phyloP scores from a whole-genome alignment of 1,139 yeast species.

The Lodderomyces pseudojiufengensis region DNA sequence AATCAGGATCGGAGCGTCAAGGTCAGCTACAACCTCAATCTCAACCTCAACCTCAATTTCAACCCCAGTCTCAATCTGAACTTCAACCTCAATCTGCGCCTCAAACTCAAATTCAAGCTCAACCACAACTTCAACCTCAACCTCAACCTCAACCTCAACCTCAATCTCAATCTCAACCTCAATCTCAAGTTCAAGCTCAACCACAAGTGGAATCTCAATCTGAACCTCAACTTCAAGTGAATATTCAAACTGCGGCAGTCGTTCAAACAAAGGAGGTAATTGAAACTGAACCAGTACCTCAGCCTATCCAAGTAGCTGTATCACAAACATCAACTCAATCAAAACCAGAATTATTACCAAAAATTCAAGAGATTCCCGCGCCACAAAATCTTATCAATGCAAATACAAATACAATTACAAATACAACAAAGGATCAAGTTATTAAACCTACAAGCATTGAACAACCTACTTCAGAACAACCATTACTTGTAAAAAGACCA shows the following conservation, averaged over 20 bases:
- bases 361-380: no score
- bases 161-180: not conserved
- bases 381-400: no score
- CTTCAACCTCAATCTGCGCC: not conserved
- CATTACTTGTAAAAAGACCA: conserved; percentile 25
- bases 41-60: not conserved
- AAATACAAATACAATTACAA: conserved; percentile 2
- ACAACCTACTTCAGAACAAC: conserved; percentile 28
- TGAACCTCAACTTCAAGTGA: not conserved
- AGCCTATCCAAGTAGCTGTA: no score
- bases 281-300: no score
- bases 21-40: not conserved
- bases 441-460: conserved; percentile 3
- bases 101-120: conserved; percentile 1
- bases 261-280: no score
- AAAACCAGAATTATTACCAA: no score
- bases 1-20: no score
- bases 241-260: not conserved
- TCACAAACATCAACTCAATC: no score
- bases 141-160: conserved; percentile 1
- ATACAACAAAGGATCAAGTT: not conserved
- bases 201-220: not conserved
- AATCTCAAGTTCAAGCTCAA: not conserved
- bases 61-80: not conserved
- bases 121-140: not conserved